Percentiles rank a stretch among this genome's conserved stretches.
Evolutionary conservation across 495 filamentous ascomycete genomes (phyloP).

Genomic region (Penicillium paradoxum): DNA sequence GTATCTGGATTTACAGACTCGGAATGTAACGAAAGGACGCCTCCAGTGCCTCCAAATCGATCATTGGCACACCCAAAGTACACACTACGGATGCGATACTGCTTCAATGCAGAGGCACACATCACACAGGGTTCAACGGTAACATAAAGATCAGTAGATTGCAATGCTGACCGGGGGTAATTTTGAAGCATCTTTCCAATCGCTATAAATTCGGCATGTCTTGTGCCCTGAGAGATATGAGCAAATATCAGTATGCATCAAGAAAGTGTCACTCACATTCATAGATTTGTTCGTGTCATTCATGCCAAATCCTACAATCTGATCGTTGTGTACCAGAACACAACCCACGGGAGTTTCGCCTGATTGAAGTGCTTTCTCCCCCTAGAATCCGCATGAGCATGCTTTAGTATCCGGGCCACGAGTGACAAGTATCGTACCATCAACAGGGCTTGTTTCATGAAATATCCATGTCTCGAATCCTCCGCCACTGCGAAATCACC

Average conservation of each 20-base stretch:
- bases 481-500: constrained; percentile 7
- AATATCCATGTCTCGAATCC: constrained; percentile 45
- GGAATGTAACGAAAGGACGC: constrained; percentile 78
- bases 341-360: constrained; percentile 96
- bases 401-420: neutral
- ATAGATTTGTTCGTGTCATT: constrained; percentile 91
- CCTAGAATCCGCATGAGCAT: constrained; percentile 42
- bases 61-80: constrained; percentile 96
- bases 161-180: constrained; percentile 56
- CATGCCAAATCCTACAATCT: constrained; percentile 81
- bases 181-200: constrained; percentile 57
- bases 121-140: constrained; percentile 98
- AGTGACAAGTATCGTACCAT: constrained; percentile 47
- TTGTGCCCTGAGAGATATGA: constrained; percentile 61
- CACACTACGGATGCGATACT: constrained; percentile 74
- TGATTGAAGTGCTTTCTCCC: constrained; percentile 68
- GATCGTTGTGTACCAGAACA: constrained; percentile 71
- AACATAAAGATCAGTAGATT: constrained; percentile 79
- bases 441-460: constrained; percentile 65
- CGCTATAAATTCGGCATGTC: constrained; percentile 91
- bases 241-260: neutral
- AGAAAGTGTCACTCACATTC: constrained; percentile 44
- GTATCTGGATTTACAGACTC: constrained; percentile 45
- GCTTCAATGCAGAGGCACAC: constrained; percentile 89
- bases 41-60: constrained; percentile 91